A percentile compares a stretch with the other conserved stretches of the same genome.
Evolutionary conservation across 768 basidiomycete genomes (phyloP).

Genomic region (Polyporus arcularius): DNA sequence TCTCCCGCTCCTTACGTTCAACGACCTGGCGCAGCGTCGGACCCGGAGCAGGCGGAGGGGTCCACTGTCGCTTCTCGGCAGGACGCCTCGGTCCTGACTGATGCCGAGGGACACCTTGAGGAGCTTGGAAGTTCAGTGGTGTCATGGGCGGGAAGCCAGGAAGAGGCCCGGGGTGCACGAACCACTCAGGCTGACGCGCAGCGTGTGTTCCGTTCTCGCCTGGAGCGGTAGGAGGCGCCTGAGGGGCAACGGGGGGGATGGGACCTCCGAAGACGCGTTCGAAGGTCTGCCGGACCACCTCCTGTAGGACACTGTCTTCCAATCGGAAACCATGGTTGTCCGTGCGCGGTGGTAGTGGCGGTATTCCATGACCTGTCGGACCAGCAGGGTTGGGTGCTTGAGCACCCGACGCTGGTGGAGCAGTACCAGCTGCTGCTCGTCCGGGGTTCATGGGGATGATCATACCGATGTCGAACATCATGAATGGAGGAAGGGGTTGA

Average conservation of each 20-base stretch:
- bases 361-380: background rate
- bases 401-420: background rate
- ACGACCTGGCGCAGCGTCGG: slow-evolving; percentile 71
- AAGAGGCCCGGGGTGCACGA: slow-evolving; percentile 14
- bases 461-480: slow-evolving; percentile 27
- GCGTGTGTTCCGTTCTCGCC: slow-evolving; percentile 1
- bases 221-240: background rate
- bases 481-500: slow-evolving; percentile 13
- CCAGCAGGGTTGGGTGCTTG: background rate
- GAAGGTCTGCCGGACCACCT: slow-evolving; percentile 12
- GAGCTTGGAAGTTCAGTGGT: slow-evolving; percentile 18
- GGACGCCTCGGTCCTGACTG: slow-evolving; percentile 12
- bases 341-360: slow-evolving; percentile 8
- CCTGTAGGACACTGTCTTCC: slow-evolving; percentile 11
- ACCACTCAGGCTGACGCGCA: slow-evolving; percentile 5
- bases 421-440: slow-evolving; percentile 1
- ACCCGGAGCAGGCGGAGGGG: slow-evolving; percentile 63
- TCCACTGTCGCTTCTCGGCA: slow-evolving; percentile 52
- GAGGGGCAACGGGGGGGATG: background rate
- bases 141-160: slow-evolving; percentile 8
- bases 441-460: slow-evolving; percentile 21
- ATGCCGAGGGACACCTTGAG: slow-evolving; percentile 22
- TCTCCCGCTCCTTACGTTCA: slow-evolving; percentile 71
- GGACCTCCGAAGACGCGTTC: slow-evolving; percentile 10
- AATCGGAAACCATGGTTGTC: slow-evolving; percentile 15